phyloP scores from a whole-genome alignment of 306 rosid species.

The Rosa lucieae region DNA sequence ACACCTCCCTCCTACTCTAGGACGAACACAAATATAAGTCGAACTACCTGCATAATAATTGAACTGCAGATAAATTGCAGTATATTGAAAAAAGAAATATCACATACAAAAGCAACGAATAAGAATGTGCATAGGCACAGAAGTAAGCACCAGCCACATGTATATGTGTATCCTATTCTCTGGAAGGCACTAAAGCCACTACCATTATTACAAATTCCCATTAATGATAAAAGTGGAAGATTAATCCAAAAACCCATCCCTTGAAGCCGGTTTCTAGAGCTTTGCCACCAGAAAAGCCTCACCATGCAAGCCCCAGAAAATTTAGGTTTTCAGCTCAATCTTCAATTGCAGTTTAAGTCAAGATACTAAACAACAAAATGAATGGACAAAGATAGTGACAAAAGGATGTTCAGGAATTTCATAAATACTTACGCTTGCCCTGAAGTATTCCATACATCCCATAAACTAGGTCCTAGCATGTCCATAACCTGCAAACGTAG shows the following conservation, averaged over 20 bases:
- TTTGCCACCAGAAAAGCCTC: not conserved
- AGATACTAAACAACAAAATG: conserved; percentile 1
- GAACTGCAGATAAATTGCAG: not conserved
- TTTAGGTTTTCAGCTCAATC: not conserved
- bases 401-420: conserved; percentile 4
- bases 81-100: not conserved
- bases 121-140: not conserved
- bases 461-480: conserved; percentile 96
- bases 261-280: not conserved
- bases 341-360: not conserved
- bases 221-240: too few species aligned
- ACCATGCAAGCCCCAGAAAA: not conserved
- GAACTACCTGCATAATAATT: not conserved
- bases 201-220: not conserved
- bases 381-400: not conserved
- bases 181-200: not conserved
- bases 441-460: conserved; percentile 98
- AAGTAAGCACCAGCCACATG: not conserved
- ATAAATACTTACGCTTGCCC: conserved; percentile 78
- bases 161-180: not conserved
- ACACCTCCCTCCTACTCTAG: not conserved
- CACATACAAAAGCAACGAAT: not conserved
- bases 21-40: not conserved
- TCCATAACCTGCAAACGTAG: conserved; percentile 80
- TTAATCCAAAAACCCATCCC: not conserved